Evolutionary conservation across 2,329 filamentous ascomycete species (phyloP).

Genomic region (Nectriaceae sp.): DNA sequence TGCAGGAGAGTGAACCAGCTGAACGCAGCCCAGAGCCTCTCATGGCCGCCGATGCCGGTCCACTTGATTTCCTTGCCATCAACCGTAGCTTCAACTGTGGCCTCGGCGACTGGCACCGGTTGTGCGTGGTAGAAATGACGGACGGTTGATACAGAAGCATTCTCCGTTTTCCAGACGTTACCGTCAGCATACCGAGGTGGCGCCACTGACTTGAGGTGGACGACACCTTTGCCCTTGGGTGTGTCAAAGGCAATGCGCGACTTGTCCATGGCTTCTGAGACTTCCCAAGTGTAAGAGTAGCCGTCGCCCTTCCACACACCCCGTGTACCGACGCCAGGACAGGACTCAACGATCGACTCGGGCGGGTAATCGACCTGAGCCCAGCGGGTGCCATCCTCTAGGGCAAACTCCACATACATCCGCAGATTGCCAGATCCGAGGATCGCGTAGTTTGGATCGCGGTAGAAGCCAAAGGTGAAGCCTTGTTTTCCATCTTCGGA

Average conservation of each 20-base stretch:
- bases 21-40: not conserved
- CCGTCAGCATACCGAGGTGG: not conserved
- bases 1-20: not conserved
- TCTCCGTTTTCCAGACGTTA: no score
- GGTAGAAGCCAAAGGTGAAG: not conserved
- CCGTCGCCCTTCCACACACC: conserved; percentile 6
- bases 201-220: not conserved
- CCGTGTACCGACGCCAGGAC: conserved; percentile 3
- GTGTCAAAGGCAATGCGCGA: not conserved
- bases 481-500: not conserved
- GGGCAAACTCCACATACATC: not conserved
- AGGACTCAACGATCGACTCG: conserved; percentile 6
- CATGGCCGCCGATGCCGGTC: not conserved
- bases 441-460: not conserved
- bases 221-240: not conserved
- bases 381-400: not conserved
- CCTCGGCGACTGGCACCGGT: no score
- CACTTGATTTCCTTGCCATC: not conserved
- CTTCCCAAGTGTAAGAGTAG: conserved; percentile 5
- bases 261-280: not conserved
- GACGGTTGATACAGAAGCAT: no score
- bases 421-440: not conserved
- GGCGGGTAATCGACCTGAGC: not conserved
- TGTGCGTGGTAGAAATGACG: no score
- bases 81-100: no score